Evolutionary conservation across 1,284 basidiomycete genomes (phyloP).

Genomic region (Apiotrichum gamsii): DNA sequence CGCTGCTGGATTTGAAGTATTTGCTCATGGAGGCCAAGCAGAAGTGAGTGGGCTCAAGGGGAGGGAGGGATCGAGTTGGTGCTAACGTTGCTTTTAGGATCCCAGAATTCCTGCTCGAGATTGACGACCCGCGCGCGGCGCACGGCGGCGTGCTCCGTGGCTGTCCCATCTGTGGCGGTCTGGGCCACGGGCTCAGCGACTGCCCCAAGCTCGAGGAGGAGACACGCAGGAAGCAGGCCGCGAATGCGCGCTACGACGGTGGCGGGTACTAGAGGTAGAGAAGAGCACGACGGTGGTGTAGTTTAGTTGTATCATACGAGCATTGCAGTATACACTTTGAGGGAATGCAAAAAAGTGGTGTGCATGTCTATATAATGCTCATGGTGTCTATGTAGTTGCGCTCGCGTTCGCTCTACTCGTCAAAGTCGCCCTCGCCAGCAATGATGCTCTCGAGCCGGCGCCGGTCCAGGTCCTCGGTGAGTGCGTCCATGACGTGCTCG

Average conservation of each 20-base stretch:
- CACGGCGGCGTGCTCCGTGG: conserved; percentile 72
- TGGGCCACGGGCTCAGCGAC: conserved; percentile 87
- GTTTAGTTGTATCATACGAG: neutral
- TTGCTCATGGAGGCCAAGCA: conserved; percentile 95
- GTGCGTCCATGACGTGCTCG: conserved; percentile 53
- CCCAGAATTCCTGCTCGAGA: conserved; percentile 84
- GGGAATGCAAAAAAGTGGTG: neutral
- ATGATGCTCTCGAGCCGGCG: conserved; percentile 64
- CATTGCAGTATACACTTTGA: neutral
- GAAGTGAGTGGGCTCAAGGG: conserved; percentile 56
- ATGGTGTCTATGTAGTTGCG: neutral
- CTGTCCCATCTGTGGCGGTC: conserved; percentile 93
- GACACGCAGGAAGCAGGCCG: conserved; percentile 59
- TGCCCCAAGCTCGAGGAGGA: conserved; percentile 96
- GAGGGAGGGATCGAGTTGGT: neutral
- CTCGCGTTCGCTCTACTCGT: conserved; percentile 21
- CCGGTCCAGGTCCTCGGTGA: conserved; percentile 61
- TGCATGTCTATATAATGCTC: neutral
- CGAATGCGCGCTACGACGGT: conserved; percentile 52
- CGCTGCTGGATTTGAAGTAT: conserved; percentile 93
- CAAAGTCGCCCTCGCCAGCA: conserved; percentile 45
- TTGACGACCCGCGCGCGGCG: conserved; percentile 83
- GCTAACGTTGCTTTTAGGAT: conserved; percentile 57
- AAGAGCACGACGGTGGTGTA: no score
- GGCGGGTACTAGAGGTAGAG: conserved; percentile 52